Conservation (phyloP, 2,329 filamentous ascomycete genomes). For the Aspergillus japonicus region DNA sequence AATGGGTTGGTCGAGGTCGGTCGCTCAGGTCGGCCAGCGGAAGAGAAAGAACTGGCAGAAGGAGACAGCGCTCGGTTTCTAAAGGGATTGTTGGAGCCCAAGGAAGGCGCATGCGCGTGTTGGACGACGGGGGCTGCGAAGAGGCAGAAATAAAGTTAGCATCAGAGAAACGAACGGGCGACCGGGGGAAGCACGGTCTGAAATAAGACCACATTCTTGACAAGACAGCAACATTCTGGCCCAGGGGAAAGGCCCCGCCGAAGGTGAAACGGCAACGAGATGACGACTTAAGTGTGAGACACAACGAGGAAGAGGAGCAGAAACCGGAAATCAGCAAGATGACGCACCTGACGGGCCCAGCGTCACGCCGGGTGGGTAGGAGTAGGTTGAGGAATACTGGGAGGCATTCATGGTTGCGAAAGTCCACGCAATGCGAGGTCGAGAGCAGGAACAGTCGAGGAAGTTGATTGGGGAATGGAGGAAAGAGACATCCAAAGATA, state of each 20-base stretch:
- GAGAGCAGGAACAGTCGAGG: constrained; percentile 8
- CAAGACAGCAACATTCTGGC: constrained; percentile 12
- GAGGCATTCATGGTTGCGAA: constrained; percentile 31
- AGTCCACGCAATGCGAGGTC: constrained; percentile 21
- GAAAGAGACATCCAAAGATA: constrained; percentile 16
- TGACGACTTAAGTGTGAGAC: constrained; percentile 8
- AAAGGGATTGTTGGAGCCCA: constrained; percentile 52
- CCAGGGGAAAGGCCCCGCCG: constrained; percentile 16
- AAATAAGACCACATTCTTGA: constrained; percentile 14
- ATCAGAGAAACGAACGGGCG: constrained; percentile 1
- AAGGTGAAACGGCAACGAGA: constrained; percentile 21
- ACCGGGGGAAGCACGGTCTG: constrained; percentile 7
- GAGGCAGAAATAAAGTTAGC: constrained; percentile 9
- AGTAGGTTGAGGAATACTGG: constrained; percentile 27
- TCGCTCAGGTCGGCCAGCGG: constrained; percentile 40
- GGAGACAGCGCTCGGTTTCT: constrained; percentile 48
- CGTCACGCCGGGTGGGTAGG: constrained; percentile 35
- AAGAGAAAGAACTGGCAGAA: constrained; percentile 28
- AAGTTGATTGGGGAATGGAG: constrained; percentile 15
- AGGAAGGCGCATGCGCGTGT: constrained; percentile 34
- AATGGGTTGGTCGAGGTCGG: constrained; percentile 63
- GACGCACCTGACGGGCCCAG: constrained; percentile 36
- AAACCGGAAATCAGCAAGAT: constrained; percentile 16
- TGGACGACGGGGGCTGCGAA: constrained; percentile 26
- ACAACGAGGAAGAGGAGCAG: constrained; percentile 1